phyloP scores from a whole-genome alignment of 2,329 filamentous ascomycete species.

The Penicillium carneum region DNA sequence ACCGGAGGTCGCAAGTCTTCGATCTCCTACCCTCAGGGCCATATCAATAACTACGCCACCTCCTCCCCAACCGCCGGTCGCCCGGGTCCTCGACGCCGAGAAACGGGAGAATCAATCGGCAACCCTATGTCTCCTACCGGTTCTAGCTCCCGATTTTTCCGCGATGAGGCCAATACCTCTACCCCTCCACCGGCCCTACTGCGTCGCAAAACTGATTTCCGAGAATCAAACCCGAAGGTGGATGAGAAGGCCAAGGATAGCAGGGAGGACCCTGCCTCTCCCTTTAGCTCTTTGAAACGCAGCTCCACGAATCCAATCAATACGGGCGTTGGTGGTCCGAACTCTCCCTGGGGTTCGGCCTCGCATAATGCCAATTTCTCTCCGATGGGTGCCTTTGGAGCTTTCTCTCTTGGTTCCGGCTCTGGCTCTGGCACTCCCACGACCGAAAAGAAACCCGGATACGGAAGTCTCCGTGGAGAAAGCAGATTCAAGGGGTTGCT shows the following conservation, averaged over 20 bases:
- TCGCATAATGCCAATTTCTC: slow-evolving; percentile 69
- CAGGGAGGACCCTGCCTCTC: slow-evolving; percentile 50
- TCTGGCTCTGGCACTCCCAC: slow-evolving; percentile 61
- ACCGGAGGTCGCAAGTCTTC: slow-evolving; percentile 77
- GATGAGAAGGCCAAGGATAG: slow-evolving; percentile 62
- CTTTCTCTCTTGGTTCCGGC: slow-evolving; percentile 72
- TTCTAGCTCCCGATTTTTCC: slow-evolving; percentile 55
- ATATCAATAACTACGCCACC: slow-evolving; percentile 69
- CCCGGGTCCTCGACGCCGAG: slow-evolving; percentile 79
- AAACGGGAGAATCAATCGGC: slow-evolving; percentile 75
- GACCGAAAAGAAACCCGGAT: slow-evolving; percentile 73
- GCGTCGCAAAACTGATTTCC: slow-evolving; percentile 68
- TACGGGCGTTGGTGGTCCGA: slow-evolving; percentile 56
- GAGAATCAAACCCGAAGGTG: slow-evolving; percentile 55
- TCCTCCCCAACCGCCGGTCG: slow-evolving; percentile 77
- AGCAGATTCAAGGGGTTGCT: slow-evolving; percentile 87
- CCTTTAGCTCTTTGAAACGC: slow-evolving; percentile 64
- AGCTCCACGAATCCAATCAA: slow-evolving; percentile 63
- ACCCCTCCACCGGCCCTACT: slow-evolving; percentile 68
- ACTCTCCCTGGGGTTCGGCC: slow-evolving; percentile 66
- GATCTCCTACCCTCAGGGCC: slow-evolving; percentile 71
- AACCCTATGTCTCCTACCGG: slow-evolving; percentile 59
- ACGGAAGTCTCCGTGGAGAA: slow-evolving; percentile 73
- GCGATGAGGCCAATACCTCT: slow-evolving; percentile 61
- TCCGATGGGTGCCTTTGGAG: slow-evolving; percentile 86